Conservation (phyloP, 2,329 filamentous ascomycete genomes). For the Diaporthe vaccinii region DNA sequence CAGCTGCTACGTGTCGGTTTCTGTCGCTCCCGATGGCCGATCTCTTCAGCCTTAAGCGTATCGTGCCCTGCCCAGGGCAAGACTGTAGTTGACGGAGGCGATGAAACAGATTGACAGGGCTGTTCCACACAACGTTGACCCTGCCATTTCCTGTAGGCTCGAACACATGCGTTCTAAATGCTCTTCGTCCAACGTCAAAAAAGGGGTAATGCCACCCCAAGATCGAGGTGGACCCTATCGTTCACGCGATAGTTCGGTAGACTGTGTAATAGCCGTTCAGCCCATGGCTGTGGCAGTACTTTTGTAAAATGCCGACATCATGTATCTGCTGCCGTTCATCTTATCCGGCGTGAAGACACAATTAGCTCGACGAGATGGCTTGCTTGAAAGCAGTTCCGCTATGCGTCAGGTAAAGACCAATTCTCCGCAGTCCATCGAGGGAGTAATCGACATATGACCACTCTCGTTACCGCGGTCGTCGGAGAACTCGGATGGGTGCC, state of each 20-base stretch:
- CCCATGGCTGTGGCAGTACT: background rate
- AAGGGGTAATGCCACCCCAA: constrained; percentile 28
- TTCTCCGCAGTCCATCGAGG: background rate
- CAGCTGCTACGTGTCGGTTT: constrained; percentile 29
- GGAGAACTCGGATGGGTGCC: constrained; percentile 1
- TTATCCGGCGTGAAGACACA: background rate
- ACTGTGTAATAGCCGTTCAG: background rate
- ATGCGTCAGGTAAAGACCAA: background rate
- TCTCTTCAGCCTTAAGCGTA: constrained; percentile 22
- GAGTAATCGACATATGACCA: background rate
- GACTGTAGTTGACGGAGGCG: constrained; percentile 11
- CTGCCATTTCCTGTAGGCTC: constrained; percentile 38
- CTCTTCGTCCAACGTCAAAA: constrained; percentile 26
- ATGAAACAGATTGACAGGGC: constrained; percentile 41
- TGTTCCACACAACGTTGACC: constrained; percentile 34
- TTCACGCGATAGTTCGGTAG: constrained; percentile 23
- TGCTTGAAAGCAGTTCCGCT: background rate
- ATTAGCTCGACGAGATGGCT: background rate
- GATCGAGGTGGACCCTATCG: constrained; percentile 22
- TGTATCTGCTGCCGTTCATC: background rate
- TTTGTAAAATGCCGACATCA: background rate
- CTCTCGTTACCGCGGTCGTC: background rate
- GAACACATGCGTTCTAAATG: constrained; percentile 32
- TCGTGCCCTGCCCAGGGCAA: constrained; percentile 2
- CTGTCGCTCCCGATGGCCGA: constrained; percentile 19